Evolutionary conservation across 768 basidiomycete genomes (phyloP), one percentile per base, ranked within the genome.

Genomic region (Phaeolepiota aurea): DNA sequence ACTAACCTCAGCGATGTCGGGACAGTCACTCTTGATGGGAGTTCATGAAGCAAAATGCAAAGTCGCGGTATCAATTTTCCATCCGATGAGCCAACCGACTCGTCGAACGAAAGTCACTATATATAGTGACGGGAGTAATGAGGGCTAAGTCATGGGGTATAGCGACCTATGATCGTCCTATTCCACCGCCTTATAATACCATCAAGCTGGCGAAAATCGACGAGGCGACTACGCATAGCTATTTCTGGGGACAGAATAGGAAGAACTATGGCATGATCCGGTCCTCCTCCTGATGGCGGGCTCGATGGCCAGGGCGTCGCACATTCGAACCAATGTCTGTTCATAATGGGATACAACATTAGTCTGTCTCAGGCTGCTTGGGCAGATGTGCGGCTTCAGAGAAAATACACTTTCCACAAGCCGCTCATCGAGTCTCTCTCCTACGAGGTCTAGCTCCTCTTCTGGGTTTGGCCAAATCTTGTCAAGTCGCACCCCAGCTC

Each of bases 321-420:
- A 12, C n/a, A 13, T 3, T 18, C 46, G 10, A 49, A 49, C 28
- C 48, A 49, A 25, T 32, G 33, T 4, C 38, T 49, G 1, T 49
- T 49, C 32, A 9, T 49, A 1, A 41, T 45, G 0, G 48, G 48
- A 2, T 49, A 40, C 40, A 49, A 49, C n/a, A 40, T 49, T 25
- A 35, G 42, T 32, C 15, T 40, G 25, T 40, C 39, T 14, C 15
- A 38, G 15, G 37, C n/a, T 15, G 20, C 20, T 9, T 38, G 37
- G 37, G 20, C 14, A 13, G 37, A 38, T n/a, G n/a, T n/a, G n/a
- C n/a, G n/a, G n/a, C n/a, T n/a, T n/a, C n/a, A n/a, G n/a, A n/a
- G n/a, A n/a, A n/a, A n/a, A n/a, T n/a, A n/a, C n/a, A n/a, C n/a
- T n/a, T n/a, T n/a, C n/a, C n/a, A n/a, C n/a, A n/a, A n/a, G n/a